Base-by-base conservation (phyloP, 768 basidiomycete genomes). In the Mycena albidolilacea region DNA sequence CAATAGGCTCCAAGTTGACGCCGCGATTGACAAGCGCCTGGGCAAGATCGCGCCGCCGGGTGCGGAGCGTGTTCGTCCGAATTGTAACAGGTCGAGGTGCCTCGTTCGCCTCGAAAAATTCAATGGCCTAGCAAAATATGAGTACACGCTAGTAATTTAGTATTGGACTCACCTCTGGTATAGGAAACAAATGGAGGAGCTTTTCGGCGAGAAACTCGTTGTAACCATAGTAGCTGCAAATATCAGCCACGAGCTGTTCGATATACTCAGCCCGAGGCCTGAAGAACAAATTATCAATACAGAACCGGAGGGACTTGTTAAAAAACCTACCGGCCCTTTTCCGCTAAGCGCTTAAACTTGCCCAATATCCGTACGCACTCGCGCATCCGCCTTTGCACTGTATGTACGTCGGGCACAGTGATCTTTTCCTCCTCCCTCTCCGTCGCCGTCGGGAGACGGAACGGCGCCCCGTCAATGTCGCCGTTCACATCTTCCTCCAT, bases 91-190 rank as follows among this genome's bases (percentile, higher is more conserved):
- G 98, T 75, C 98, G 91, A 17, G 97, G 90, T 7, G 96, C 90
- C 80, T 99, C 98, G 80, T 98, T 98, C 12, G 98, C 93, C 82
- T 98, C 98, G 79, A 99, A 99, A 83, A 99, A 99, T 79, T 97
- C 97, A 69, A 99, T 93, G 0, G 97, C 97, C 96, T 98, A 68
- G 19, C 38, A 44, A 69, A 62, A 64, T 67, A 70, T 66, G 19
- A 76, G 8, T 6, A 58, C 37, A 65, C 17, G 54, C n/a, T 11
- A 5, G 12, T 65, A n/a, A 60, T 48, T 14, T 23, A 54, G 9
- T 6, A 64, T 30, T 52, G 41, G 35, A 76, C 87, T 70, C 74
- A 95, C 97, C 90, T 99, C 98, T 46, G 92, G 90, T 14, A 97
- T 92, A 3, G 97, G 90, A 85, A 99, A 99, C 23, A 99, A 86